A percentile compares a stretch with the other conserved stretches of the same genome.
phyloP scores from a whole-genome alignment of 495 filamentous ascomycete genomes.

The Annulohypoxylon stygium region DNA sequence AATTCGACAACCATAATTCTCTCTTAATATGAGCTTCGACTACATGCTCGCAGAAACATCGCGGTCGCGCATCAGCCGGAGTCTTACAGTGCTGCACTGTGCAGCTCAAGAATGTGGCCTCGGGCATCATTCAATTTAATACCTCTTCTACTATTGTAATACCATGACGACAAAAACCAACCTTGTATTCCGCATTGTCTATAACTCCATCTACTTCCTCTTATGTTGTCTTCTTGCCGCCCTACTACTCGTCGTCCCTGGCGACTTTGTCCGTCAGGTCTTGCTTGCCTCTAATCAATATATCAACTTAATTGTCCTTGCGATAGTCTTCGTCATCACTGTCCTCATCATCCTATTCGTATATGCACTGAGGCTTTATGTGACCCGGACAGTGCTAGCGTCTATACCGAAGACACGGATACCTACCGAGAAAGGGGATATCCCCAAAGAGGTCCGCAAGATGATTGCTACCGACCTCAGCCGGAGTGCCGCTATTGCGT shows the following conservation, averaged over 20 bases:
- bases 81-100: slow-evolving; percentile 30
- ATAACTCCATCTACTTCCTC: slow-evolving; percentile 82
- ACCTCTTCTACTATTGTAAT: slow-evolving; percentile 17
- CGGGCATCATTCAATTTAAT: slow-evolving; percentile 15
- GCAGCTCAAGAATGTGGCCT: slow-evolving; percentile 28
- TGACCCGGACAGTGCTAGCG: slow-evolving; percentile 79
- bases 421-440: slow-evolving; percentile 82
- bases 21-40: slow-evolving; percentile 44
- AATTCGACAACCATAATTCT: slow-evolving; percentile 16
- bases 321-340: slow-evolving; percentile 81
- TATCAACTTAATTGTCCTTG: slow-evolving; percentile 88
- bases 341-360: slow-evolving; percentile 78
- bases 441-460: slow-evolving; percentile 76
- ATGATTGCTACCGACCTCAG: slow-evolving; percentile 78
- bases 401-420: slow-evolving; percentile 88
- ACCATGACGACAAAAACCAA: slow-evolving; percentile 51
- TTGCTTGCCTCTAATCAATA: slow-evolving; percentile 67
- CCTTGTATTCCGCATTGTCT: slow-evolving; percentile 79
- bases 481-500: slow-evolving; percentile 84
- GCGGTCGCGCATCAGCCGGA: slow-evolving; percentile 38
- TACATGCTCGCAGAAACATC: slow-evolving; percentile 23
- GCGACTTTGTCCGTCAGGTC: slow-evolving; percentile 85
- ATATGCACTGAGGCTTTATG: slow-evolving; percentile 89
- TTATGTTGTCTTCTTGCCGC: slow-evolving; percentile 78
- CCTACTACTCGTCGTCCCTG: slow-evolving; percentile 84